These are phyloP conservation scores for Bonia amplexicaulis DNA, from an alignment of 176 grass and related monocot species.

Conservation along the genomic window DNA sequence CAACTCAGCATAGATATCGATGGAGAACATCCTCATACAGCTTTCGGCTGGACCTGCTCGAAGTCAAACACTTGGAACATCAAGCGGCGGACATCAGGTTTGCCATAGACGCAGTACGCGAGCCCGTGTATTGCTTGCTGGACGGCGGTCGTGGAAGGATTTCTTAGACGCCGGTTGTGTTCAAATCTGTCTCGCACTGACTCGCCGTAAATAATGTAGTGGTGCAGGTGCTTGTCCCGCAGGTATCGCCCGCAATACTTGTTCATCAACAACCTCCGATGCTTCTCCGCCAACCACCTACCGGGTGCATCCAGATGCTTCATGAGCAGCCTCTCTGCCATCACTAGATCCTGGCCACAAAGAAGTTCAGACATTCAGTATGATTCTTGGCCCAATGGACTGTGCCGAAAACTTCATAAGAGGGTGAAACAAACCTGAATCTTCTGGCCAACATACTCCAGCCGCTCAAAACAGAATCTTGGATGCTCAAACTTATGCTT, in stretches of 20 bases:
- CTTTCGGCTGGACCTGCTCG: slow-evolving; percentile 88
- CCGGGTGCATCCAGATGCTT: slow-evolving; percentile 97
- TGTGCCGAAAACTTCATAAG: background rate
- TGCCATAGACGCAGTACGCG: slow-evolving; percentile 81
- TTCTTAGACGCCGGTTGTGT: slow-evolving; percentile 79
- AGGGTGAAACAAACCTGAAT: slow-evolving; percentile 67
- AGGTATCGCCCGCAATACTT: slow-evolving; percentile 91
- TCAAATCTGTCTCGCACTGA: slow-evolving; percentile 80
- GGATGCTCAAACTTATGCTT: slow-evolving; percentile 99
- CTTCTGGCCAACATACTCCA: slow-evolving; percentile 96
- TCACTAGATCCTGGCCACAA: slow-evolving; percentile 72
- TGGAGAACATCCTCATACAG: slow-evolving; percentile 47
- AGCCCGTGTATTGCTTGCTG: slow-evolving; percentile 90
- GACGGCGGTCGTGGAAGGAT: slow-evolving; percentile 85
- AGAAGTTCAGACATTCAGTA: slow-evolving; percentile 7
- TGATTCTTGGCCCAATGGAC: background rate
- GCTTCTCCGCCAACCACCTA: slow-evolving; percentile 86
- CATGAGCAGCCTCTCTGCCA: slow-evolving; percentile 95
- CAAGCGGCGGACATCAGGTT: slow-evolving; percentile 79
- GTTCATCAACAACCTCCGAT: slow-evolving; percentile 86
- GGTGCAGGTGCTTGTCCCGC: slow-evolving; percentile 82
- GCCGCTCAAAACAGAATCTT: slow-evolving; percentile 91
- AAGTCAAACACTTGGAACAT: slow-evolving; percentile 99
- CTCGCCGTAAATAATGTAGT: slow-evolving; percentile 81
- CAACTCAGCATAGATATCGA: background rate